phyloP scores from a whole-genome alignment of 2,329 filamentous ascomycete genomes.

The Dissoconium aciculare region DNA sequence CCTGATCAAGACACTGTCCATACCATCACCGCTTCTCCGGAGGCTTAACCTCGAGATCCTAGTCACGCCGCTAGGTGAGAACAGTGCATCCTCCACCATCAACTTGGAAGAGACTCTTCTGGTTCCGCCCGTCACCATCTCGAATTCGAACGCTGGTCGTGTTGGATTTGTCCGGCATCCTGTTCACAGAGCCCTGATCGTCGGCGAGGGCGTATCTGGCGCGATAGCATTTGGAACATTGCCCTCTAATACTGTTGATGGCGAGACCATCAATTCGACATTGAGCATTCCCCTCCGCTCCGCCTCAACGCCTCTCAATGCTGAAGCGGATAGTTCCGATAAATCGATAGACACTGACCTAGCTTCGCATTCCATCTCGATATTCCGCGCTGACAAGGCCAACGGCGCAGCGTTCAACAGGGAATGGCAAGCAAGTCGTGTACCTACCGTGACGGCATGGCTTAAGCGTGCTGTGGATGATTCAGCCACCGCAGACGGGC shows the following conservation, averaged over 20 bases:
- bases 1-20: conserved; percentile 44
- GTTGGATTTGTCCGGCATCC: conserved; percentile 59
- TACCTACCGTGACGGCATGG: conserved; percentile 17
- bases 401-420: conserved; percentile 22
- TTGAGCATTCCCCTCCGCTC: conserved; percentile 38
- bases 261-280: conserved; percentile 37
- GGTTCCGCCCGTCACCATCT: conserved; percentile 59
- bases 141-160: conserved; percentile 46
- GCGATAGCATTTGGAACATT: conserved; percentile 39
- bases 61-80: conserved; percentile 38
- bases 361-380: conserved; percentile 46
- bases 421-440: conserved; percentile 23
- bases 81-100: conserved; percentile 16
- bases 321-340: conserved; percentile 4
- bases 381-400: conserved; percentile 21
- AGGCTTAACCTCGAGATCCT: conserved; percentile 49
- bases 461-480: conserved; percentile 14
- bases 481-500: conserved; percentile 27
- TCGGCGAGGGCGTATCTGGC: conserved; percentile 58
- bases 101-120: conserved; percentile 51
- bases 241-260: conserved; percentile 19
- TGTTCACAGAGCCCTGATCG: conserved; percentile 65
- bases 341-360: conserved; percentile 46
- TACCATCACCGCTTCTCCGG: conserved; percentile 49
- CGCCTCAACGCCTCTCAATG: conserved; percentile 33